Percentiles rank a stretch among this genome's conserved stretches.
Conservation (phyloP, 73 alveolate species). For the Uronychia binucleata region DNA sequence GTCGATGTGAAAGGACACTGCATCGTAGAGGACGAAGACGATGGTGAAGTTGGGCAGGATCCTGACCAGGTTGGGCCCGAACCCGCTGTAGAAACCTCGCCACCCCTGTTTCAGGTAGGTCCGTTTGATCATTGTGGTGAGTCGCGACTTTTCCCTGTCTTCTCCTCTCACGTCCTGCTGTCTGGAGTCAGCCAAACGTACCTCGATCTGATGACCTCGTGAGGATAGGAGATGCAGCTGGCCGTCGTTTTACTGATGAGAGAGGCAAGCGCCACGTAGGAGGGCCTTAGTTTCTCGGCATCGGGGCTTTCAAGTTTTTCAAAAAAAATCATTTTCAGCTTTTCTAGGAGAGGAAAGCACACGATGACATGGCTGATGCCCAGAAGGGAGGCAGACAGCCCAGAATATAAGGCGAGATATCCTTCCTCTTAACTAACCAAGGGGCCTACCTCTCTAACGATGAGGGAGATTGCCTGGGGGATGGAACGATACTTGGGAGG, state of each 20-base stretch:
- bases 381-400: neutral
- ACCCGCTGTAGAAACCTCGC: neutral
- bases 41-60: slow-evolving; percentile 1
- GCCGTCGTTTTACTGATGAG: neutral
- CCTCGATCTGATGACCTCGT: neutral
- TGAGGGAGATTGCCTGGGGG: neutral
- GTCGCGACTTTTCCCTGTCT: neutral
- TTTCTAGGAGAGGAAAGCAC: neutral
- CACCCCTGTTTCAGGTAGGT: neutral
- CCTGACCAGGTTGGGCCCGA: neutral
- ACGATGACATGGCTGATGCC: neutral
- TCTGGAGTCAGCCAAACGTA: neutral
- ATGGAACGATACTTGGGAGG: neutral
- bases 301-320: neutral
- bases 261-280: neutral
- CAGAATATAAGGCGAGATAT: neutral
- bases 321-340: neutral
- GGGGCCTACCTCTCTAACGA: neutral
- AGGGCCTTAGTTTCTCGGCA: neutral
- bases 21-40: neutral
- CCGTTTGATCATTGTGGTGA: neutral
- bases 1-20: neutral
- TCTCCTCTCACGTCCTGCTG: neutral
- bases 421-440: neutral
- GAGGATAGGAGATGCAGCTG: neutral